Evolutionary conservation across 148 eudicot genomes (phyloP).

Genomic region (Fagopyrum esculentum): DNA sequence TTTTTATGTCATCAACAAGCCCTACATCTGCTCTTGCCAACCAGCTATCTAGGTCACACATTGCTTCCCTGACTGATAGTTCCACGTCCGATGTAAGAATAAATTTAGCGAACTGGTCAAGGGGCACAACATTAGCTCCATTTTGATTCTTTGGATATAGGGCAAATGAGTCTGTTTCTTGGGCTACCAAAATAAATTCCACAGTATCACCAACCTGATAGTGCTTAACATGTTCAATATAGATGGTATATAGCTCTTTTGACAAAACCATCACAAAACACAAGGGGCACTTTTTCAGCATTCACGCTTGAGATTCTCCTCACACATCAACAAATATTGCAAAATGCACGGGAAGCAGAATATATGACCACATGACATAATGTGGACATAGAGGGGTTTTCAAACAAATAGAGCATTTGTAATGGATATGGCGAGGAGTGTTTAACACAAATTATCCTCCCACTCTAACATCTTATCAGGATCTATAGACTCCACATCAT

Average conservation of each 20-base stretch:
- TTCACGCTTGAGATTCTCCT: slow-evolving; percentile 63
- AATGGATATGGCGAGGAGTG: slow-evolving; percentile 65
- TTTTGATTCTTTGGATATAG: slow-evolving; percentile 41
- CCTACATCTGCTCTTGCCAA: slow-evolving; percentile 84
- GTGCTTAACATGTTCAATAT: slow-evolving; percentile 68
- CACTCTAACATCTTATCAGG: slow-evolving; percentile 85
- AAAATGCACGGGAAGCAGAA: slow-evolving; percentile 91
- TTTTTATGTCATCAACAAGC: slow-evolving; percentile 89
- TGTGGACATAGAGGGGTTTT: slow-evolving; percentile 87
- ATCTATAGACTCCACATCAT: slow-evolving; percentile 56
- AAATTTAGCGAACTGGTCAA: slow-evolving; percentile 71
- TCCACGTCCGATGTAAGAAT: slow-evolving; percentile 80
- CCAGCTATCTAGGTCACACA: slow-evolving; percentile 82
- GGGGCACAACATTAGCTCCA: slow-evolving; percentile 22
- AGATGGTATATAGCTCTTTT: slow-evolving; percentile 72
- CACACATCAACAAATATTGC: slow-evolving; percentile 64
- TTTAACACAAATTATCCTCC: slow-evolving; percentile 88
- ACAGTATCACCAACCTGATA: slow-evolving; percentile 47
- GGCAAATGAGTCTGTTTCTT: slow-evolving; percentile 61
- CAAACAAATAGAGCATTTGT: slow-evolving; percentile 85
- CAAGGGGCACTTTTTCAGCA: slow-evolving; percentile 81
- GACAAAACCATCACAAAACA: slow-evolving; percentile 86
- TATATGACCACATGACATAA: slow-evolving; percentile 89
- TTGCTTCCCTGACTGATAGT: slow-evolving; percentile 78
- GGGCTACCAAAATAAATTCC: slow-evolving; percentile 72